These are phyloP conservation scores for Kluyveromyces sp. DNA, from an alignment of 1,139 yeast genomes.

Conservation along the genomic window DNA sequence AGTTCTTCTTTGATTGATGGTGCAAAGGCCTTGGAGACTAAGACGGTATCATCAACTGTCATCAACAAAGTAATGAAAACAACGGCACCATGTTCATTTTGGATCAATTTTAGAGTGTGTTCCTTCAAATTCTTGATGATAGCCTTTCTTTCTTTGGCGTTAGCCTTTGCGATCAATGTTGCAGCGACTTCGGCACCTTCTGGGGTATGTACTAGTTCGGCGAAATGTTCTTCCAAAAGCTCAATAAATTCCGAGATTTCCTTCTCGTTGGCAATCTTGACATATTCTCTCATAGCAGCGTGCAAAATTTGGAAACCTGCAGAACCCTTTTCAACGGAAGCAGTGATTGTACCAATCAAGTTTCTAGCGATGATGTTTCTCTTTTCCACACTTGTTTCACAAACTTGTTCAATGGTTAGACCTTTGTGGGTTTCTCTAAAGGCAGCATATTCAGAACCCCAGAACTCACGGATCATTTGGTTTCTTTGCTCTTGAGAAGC, in stretches of 20 bases:
- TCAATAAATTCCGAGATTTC: slow-evolving; percentile 81
- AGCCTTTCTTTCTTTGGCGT: slow-evolving; percentile 85
- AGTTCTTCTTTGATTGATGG: slow-evolving; percentile 52
- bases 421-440: slow-evolving; percentile 69
- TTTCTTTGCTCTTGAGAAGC: slow-evolving; percentile 76
- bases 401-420: slow-evolving; percentile 57
- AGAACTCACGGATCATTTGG: slow-evolving; percentile 90
- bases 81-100: slow-evolving; percentile 78
- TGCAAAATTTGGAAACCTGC: slow-evolving; percentile 94
- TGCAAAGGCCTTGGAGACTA: slow-evolving; percentile 65
- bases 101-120: slow-evolving; percentile 65
- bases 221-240: slow-evolving; percentile 76
- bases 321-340: slow-evolving; percentile 91
- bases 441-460: slow-evolving; percentile 94
- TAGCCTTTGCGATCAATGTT: slow-evolving; percentile 69
- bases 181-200: slow-evolving; percentile 93
- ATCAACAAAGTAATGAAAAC: slow-evolving; percentile 73
- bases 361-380: slow-evolving; percentile 69
- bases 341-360: slow-evolving; percentile 73
- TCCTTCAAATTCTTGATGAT: slow-evolving; percentile 65
- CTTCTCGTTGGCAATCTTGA: slow-evolving; percentile 53
- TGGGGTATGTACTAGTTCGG: slow-evolving; percentile 90
- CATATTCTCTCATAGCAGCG: slow-evolving; percentile 90
- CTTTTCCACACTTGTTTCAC: slow-evolving; percentile 72
- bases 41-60: slow-evolving; percentile 90